A percentile compares a stretch with the other conserved stretches of the same genome.
phyloP scores from a whole-genome alignment of 495 filamentous ascomycete genomes.

The Terfezia claveryi region DNA sequence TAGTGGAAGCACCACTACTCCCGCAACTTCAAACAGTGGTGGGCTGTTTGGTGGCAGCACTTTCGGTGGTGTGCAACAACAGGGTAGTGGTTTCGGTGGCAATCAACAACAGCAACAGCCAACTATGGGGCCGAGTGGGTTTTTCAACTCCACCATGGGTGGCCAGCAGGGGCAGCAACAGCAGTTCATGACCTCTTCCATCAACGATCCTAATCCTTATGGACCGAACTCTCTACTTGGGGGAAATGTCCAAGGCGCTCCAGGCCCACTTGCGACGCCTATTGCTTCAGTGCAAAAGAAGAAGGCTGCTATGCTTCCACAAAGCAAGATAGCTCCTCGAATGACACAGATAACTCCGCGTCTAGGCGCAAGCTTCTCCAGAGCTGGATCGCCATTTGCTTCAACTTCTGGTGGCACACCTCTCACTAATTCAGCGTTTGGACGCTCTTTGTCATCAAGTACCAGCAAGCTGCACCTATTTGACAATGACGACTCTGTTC shows the following conservation, averaged over 20 bases:
- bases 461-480: conserved; percentile 40
- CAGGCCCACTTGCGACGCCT: conserved; percentile 23
- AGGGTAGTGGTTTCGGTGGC: conserved; percentile 1
- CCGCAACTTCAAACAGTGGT: not conserved
- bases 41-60: conserved; percentile 21
- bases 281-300: conserved; percentile 56
- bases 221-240: conserved; percentile 45
- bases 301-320: conserved; percentile 47
- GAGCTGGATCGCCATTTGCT: conserved; percentile 14
- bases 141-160: not conserved
- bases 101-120: conserved; percentile 19
- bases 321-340: conserved; percentile 69
- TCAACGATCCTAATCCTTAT: conserved; percentile 58
- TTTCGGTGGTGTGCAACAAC: not conserved
- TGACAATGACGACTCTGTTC: conserved; percentile 53
- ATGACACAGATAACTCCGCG: conserved; percentile 57
- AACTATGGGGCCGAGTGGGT: not conserved
- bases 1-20: not conserved
- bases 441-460: conserved; percentile 30
- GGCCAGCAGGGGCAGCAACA: conserved; percentile 26
- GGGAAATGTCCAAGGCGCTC: conserved; percentile 7
- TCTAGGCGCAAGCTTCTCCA: conserved; percentile 33
- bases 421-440: conserved; percentile 9
- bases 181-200: conserved; percentile 50
- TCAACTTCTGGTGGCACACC: conserved; percentile 8